These are phyloP conservation scores for Podospora comata DNA, from an alignment of 495 filamentous ascomycete species.

Conservation along the genomic window DNA sequence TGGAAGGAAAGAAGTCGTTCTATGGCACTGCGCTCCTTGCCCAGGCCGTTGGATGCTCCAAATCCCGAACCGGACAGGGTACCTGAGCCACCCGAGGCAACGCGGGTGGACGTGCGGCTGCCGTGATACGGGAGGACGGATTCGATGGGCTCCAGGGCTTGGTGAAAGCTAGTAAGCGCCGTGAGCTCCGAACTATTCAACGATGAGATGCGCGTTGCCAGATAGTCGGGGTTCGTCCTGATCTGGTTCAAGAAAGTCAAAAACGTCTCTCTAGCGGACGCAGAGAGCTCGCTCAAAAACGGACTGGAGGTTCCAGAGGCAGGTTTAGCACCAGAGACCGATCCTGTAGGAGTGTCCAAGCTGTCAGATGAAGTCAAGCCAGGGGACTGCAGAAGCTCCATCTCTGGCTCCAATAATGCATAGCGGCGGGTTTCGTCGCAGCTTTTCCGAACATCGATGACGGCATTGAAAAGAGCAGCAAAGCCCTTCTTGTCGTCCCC, in stretches of 20 bases:
- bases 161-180: slow-evolving; percentile 68
- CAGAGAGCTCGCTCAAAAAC: slow-evolving; percentile 78
- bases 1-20: slow-evolving; percentile 78
- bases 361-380: slow-evolving; percentile 47
- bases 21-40: slow-evolving; percentile 50
- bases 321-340: slow-evolving; percentile 36
- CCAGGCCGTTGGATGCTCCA: slow-evolving; percentile 19
- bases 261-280: slow-evolving; percentile 68
- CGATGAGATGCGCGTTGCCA: slow-evolving; percentile 73
- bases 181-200: slow-evolving; percentile 71
- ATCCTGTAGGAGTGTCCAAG: slow-evolving; percentile 39
- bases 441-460: slow-evolving; percentile 83
- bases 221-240: slow-evolving; percentile 78
- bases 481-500: slow-evolving; percentile 89
- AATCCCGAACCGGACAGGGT: slow-evolving; percentile 14
- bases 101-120: slow-evolving; percentile 46
- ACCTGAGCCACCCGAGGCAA: slow-evolving; percentile 21
- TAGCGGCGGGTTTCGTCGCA: slow-evolving; percentile 69
- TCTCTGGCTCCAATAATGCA: slow-evolving; percentile 66
- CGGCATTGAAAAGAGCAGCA: slow-evolving; percentile 77
- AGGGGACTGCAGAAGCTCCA: slow-evolving; percentile 50
- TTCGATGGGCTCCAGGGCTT: slow-evolving; percentile 72
- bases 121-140: slow-evolving; percentile 75
- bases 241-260: slow-evolving; percentile 76
- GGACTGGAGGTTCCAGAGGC: slow-evolving; percentile 54